Evolutionary conservation across 2,329 filamentous ascomycete species (phyloP), one percentile per base, ranked within the genome.

Genomic region (Dendryphion nanum): DNA sequence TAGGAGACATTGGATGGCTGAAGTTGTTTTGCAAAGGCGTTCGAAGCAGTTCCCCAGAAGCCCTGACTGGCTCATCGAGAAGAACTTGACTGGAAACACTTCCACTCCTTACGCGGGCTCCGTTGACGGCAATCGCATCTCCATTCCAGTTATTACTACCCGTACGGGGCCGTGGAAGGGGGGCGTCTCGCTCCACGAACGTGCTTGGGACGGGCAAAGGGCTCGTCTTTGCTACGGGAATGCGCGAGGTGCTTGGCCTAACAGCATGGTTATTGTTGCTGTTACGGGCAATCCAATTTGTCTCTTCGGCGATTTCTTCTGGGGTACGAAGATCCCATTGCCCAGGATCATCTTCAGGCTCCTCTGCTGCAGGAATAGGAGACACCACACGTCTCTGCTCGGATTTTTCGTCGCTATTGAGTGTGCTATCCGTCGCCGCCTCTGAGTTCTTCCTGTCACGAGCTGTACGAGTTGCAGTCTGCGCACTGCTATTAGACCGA

Each of bases 171-270:
- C 89, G 79, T 38, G 76, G 70, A 30, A 84, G 72, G 16, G 81
- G 82, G 17, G 79, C 82, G 52, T 89, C 85, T 47, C 89, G 80
- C 49, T 91, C 89, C 31, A 88, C 73, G 47, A 83, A 80, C 34
- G 85, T 80, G 35, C 78, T 65, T 2, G 86, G 79, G 41, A 94
- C 83, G 8, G 89, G 89, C 15, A 81, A 77, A 2, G 86, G 85
- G 59, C 88, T 95, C 12, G 78, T 72, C 54, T 88, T 90, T 19
- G 89, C 82, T 24, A 97, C 76, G 1, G 93, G 93, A 59, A 98
- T 96, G 37, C 88, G 82, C 30, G 91, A 95, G 3, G 78, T 71
- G 69, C 79, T 70, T 19, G 71, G 70, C 39, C 71, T 57, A 26
- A 56, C 53, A 33, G 73, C 78, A 68, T 76, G 85, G 56, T 62